Evolutionary conservation across 768 basidiomycete species (phyloP).

Genomic region (Rhodocollybia butyracea): DNA sequence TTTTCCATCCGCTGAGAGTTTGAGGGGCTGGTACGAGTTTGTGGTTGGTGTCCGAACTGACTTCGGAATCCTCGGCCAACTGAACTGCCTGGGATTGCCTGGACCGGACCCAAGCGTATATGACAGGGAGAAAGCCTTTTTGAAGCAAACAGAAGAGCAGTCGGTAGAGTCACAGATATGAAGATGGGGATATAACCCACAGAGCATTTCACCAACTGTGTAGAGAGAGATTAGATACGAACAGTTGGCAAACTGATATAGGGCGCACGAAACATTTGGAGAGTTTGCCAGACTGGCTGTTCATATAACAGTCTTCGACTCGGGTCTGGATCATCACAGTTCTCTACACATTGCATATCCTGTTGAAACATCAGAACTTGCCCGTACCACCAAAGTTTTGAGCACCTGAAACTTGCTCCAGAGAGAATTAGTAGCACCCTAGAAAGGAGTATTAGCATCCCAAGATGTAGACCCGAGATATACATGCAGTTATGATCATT

Average conservation of each 20-base stretch:
- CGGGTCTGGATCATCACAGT: conserved; percentile 70
- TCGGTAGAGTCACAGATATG: conserved; percentile 12
- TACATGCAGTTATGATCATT: conserved; percentile 85
- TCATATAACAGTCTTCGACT: conserved; percentile 73
- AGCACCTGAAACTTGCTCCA: conserved; percentile 82
- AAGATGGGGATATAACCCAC: conserved; percentile 43
- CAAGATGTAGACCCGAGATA: not conserved
- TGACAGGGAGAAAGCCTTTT: conserved; percentile 79
- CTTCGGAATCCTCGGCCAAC: conserved; percentile 49
- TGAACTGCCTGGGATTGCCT: conserved; percentile 48
- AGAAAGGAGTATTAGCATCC: not conserved
- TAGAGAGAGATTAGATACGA: not conserved
- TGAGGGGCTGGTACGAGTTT: conserved; percentile 30
- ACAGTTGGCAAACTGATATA: conserved; percentile 10
- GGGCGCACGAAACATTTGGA: conserved; percentile 83
- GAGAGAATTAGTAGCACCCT: conserved; percentile 80
- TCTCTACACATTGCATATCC: conserved; percentile 99
- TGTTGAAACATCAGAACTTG: conserved; percentile 20
- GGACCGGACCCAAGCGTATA: conserved; percentile 63
- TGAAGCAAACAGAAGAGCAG: conserved; percentile 13
- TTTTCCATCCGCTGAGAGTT: conserved; percentile 61
- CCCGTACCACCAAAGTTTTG: conserved; percentile 8
- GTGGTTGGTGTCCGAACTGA: conserved; percentile 15
- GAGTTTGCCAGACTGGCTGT: conserved; percentile 91
- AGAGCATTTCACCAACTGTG: conserved; percentile 91